phyloP scores from a whole-genome alignment of 2,329 filamentous ascomycete genomes.

The Pseudocercospora musae region DNA sequence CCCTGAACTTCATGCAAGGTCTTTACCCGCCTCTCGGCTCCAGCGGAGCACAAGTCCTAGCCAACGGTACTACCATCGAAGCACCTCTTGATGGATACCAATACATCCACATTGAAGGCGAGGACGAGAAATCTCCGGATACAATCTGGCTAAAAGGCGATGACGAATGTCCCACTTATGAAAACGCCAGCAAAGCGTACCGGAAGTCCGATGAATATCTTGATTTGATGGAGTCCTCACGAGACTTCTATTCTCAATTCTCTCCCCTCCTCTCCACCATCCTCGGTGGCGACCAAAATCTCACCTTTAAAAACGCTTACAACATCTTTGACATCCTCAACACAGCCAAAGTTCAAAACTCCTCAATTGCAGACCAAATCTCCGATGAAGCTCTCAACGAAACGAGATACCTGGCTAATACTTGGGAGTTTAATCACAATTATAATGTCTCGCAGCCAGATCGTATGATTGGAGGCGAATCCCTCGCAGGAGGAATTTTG shows the following conservation, averaged over 20 bases:
- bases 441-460: neutral
- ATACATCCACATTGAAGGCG: slow-evolving; percentile 10
- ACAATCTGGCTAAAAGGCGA: slow-evolving; percentile 16
- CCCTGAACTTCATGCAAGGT: slow-evolving; percentile 8
- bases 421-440: slow-evolving; percentile 11
- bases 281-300: slow-evolving; percentile 2
- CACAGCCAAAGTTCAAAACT: slow-evolving; percentile 9
- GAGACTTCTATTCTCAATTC: slow-evolving; percentile 6
- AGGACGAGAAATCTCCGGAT: slow-evolving; percentile 10
- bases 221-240: neutral
- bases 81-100: slow-evolving; percentile 8
- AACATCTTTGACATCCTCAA: slow-evolving; percentile 14
- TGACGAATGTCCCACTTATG: slow-evolving; percentile 8
- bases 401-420: slow-evolving; percentile 1
- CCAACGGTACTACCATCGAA: neutral
- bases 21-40: slow-evolving; percentile 6
- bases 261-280: neutral
- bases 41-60: neutral
- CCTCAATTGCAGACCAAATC: neutral
- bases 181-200: neutral
- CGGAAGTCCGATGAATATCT: neutral
- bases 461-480: slow-evolving; percentile 2
- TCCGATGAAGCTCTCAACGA: neutral
- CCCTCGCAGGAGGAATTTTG: slow-evolving; percentile 10
- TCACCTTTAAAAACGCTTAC: slow-evolving; percentile 8